Evolutionary conservation across 257 asterid genomes (phyloP).

Genomic region (Primulina eburnea): DNA sequence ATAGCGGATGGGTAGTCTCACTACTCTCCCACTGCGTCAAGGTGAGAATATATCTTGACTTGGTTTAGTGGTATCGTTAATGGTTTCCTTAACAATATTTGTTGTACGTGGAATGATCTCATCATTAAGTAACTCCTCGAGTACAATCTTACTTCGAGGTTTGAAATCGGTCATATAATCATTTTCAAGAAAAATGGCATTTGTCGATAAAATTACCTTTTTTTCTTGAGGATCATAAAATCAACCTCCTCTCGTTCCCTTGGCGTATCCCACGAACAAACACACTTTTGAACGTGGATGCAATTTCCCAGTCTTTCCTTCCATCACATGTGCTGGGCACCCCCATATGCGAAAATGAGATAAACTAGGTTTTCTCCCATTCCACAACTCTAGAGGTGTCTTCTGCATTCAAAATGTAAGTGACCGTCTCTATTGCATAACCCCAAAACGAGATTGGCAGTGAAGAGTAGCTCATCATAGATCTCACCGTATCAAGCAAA

Average conservation of each 20-base stretch:
- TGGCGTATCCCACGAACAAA: constrained; percentile 1
- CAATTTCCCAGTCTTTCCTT: background rate
- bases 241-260: background rate
- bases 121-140: background rate
- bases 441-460: too few relatives aligned
- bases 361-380: background rate
- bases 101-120: background rate
- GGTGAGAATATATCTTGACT: background rate
- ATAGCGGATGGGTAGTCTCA: background rate
- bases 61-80: background rate
- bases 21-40: background rate
- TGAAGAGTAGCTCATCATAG: too few relatives aligned
- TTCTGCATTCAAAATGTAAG: background rate
- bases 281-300: background rate
- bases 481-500: too few relatives aligned
- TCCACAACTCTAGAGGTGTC: constrained; percentile 3
- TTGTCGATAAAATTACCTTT: background rate
- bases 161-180: background rate
- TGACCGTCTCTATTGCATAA: background rate
- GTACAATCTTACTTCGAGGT: background rate
- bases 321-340: background rate
- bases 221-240: background rate
- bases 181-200: background rate
- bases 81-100: background rate
- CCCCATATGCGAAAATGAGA: background rate